Evolutionary conservation across 2,329 filamentous ascomycete genomes (phyloP), one percentile per base, ranked within the genome.

Genomic region (Acephala macrosclerotiorum): DNA sequence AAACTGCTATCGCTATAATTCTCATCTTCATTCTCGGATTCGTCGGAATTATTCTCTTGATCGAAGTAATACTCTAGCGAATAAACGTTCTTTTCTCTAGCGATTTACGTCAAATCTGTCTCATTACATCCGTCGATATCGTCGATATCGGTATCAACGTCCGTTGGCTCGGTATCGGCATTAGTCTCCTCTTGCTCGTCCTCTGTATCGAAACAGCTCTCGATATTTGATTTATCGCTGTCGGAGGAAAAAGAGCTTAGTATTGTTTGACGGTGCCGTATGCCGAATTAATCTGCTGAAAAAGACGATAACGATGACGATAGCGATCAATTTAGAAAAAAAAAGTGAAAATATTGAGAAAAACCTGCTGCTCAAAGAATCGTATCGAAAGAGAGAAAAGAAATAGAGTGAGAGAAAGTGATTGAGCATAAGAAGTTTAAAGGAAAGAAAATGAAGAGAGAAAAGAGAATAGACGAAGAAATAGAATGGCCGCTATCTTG

Each of bases 81-180:
- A n/a, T n/a, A n/a, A n/a, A n/a, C n/a, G n/a, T n/a, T n/a, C n/a
- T n/a, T n/a, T n/a, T n/a, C n/a, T n/a, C n/a, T 25, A 68, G 60
- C 63, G 47, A 72, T n/a, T 68, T 45, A 71, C 60, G 53, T 36
- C 36, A 68, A 58, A 64, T 72, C 64, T 65, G 55, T 36, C 63
- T 66, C 42, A 36, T 68, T 51, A 66, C 47, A 57, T 40, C 67
- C 61, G 40, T 68, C 45, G 33, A 47, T 51, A 60, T 53, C 61
- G 40, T 69, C 56, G 7, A 66, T 49, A 66, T 70, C 65, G 36
- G 66, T 70, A 56, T 74, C 56, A 65, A 68, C 68, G 59, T 78
- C 75, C 33, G 73, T 78, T 62, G 75, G 77, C 61, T 70, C 60
- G 57, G 66, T 71, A 0, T 66, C 36, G 58, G 51, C 45, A 56